These are phyloP conservation scores for Phytophthora chlamydospora DNA, from an alignment of 352 stramenopile genomes.

Conservation along the genomic window DNA sequence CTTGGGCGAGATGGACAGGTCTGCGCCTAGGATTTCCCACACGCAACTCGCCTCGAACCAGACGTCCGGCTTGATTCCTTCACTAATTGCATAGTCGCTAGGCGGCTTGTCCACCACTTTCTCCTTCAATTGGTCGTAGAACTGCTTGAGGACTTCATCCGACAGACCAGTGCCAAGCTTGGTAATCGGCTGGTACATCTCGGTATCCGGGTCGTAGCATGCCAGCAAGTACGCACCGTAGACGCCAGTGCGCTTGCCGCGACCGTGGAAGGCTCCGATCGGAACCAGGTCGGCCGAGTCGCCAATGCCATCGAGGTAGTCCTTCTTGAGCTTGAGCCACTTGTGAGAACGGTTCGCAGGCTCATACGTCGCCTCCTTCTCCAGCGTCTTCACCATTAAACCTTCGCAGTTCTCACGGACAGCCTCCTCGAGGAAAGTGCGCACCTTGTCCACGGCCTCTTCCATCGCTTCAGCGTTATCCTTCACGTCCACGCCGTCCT, in stretches of 20 bases:
- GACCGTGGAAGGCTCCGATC: conserved; percentile 97
- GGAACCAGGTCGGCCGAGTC: conserved; percentile 99
- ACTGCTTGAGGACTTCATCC: conserved; percentile 97
- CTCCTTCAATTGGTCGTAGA: conserved; percentile 85
- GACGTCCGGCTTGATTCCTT: conserved; percentile 91
- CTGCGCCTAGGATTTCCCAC: conserved; percentile 99
- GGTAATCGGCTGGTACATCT: conserved; percentile 98
- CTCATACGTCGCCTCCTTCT: conserved; percentile 97
- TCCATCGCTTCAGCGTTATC: conserved; percentile 91
- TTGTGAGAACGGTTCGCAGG: conserved; percentile 98
- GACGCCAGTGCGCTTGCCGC: conserved; percentile 95
- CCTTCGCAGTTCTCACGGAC: conserved; percentile 95
- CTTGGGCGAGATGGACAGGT: conserved; percentile 98
- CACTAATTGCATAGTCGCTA: conserved; percentile 92
- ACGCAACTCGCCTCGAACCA: conserved; percentile 97
- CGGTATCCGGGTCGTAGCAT: conserved; percentile 97
- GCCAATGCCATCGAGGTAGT: conserved; percentile 98
- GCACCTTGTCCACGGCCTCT: conserved; percentile 77
- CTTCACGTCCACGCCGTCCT: conserved; percentile 84
- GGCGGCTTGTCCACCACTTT: conserved; percentile 85
- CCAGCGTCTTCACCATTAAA: conserved; percentile 99
- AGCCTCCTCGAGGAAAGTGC: conserved; percentile 95
- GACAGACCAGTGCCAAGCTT: conserved; percentile 99
- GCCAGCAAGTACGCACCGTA: conserved; percentile 99
- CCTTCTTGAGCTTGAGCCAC: conserved; percentile 99